Conservation (phyloP, 1,284 basidiomycete species). For the Ceratobasidium papillatum region DNA sequence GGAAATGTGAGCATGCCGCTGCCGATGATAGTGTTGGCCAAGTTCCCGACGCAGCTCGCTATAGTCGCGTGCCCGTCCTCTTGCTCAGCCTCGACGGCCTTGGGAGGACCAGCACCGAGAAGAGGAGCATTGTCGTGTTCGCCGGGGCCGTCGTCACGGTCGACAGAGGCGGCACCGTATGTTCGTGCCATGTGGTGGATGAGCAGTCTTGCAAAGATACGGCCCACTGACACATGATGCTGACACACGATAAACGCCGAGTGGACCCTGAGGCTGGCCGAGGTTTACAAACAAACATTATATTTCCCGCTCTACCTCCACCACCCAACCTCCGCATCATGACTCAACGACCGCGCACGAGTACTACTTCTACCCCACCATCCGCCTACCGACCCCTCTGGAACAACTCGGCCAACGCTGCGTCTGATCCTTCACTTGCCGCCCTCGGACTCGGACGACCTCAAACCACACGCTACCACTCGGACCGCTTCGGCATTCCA, state of each 20-base stretch:
- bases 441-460: constrained; percentile 8
- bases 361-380: background rate
- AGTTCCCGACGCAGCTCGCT: constrained; percentile 74
- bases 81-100: constrained; percentile 13
- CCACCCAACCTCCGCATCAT: background rate
- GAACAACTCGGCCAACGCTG: background rate
- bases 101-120: constrained; percentile 8
- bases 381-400: background rate
- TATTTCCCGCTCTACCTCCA: background rate
- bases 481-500: constrained; percentile 1
- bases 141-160: constrained; percentile 14
- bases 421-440: constrained; percentile 14
- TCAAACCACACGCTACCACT: constrained; percentile 3
- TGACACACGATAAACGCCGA: constrained; percentile 13
- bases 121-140: constrained; percentile 27
- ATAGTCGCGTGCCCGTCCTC: constrained; percentile 72
- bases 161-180: constrained; percentile 19
- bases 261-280: background rate
- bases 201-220: background rate
- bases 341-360: constrained; percentile 9
- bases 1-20: constrained; percentile 89
- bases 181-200: constrained; percentile 17
- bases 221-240: background rate
- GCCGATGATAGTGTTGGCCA: constrained; percentile 88
- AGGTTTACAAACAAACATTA: background rate